These are phyloP conservation scores for Gracilaria gracilis DNA, from an alignment of 23 red algal genomes.

Conservation along the genomic window DNA sequence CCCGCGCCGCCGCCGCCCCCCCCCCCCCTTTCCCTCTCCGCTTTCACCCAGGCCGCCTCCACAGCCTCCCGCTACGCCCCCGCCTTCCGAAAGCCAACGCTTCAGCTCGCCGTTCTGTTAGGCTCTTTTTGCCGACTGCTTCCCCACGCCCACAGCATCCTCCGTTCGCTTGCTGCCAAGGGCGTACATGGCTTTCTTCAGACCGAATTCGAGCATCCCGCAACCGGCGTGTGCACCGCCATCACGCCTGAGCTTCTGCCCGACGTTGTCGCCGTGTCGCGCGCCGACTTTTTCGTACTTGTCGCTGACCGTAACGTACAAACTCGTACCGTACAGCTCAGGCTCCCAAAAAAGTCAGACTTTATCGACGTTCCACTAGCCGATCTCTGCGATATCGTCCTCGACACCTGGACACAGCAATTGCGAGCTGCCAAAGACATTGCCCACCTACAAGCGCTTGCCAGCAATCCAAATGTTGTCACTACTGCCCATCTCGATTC, in stretches of 20 bases:
- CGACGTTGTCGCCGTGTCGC: constrained; percentile 41
- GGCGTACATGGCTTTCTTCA: constrained; percentile 60
- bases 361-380: constrained; percentile 58
- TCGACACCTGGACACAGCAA: constrained; percentile 51
- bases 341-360: constrained; percentile 14
- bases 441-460: constrained; percentile 14
- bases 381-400: constrained; percentile 34
- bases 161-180: constrained; percentile 38
- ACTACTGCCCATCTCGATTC: constrained; percentile 42
- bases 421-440: constrained; percentile 19
- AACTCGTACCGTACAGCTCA: constrained; percentile 42
- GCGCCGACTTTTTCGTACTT: constrained; percentile 55
- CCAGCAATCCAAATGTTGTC: constrained; percentile 60
- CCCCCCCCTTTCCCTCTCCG: constrained; percentile 7
- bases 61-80: constrained; percentile 18
- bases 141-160: constrained; percentile 49
- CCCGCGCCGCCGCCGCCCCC: constrained; percentile 50
- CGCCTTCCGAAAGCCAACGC: constrained; percentile 42
- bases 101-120: constrained; percentile 58
- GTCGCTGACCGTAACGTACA: constrained; percentile 36
- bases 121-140: constrained; percentile 33
- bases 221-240: not conserved
- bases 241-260: constrained; percentile 50
- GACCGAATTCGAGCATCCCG: constrained; percentile 52
- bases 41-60: constrained; percentile 45